Evolutionary conservation across 1,284 basidiomycete species (phyloP), one percentile per base, ranked within the genome.

Genomic region (Ceratobasidium papillatum): DNA sequence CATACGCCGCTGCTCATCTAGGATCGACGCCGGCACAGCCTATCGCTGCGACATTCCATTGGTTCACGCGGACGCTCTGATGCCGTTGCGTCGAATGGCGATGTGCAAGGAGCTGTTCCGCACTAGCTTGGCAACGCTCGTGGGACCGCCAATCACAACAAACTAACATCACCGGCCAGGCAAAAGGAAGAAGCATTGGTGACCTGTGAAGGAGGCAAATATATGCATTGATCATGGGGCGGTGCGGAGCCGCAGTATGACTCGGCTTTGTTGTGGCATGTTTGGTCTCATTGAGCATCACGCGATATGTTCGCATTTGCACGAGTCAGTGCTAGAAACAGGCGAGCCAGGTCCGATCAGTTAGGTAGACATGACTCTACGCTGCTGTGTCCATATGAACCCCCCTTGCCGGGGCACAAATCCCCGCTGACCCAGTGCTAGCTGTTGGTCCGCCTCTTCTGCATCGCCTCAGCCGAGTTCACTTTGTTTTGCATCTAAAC

Each of bases 301-400:
- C 66, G 65, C 65, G 65, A 54, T 64, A 25, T 59, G 30, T 27
- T 69, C 7, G 51, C 38, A 19, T 22, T 8, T 32, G 14, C 9
- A 11, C 66, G 66, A 69, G 66, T 69, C 66, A 69, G 38, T 45
- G 34, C 17, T 3, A 30, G 51, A 9, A 61, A 41, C 11, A 43
- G 52, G 25, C 22, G 52, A 56, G 14, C 25, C 8, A 2, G 58
- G 58, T 38, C 58, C 58, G 58, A 59, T 59, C 34, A 38, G 14
- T 14, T 56, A 47, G 58, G 8, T 14, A 19, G 14, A 54, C 27
- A 68, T 68, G 65, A 68, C 65, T 68, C 66, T 69, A 38, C 41
- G 41, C 49, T 38, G 66, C 59, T 62, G 59, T 62, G 59, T 51
- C 38, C 52, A 69, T 69, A 69, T 69, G 66, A 69, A 22, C 64